These are phyloP conservation scores for Neofusicoccum laricinum DNA, from an alignment of 2,329 filamentous ascomycete species.

Conservation along the genomic window DNA sequence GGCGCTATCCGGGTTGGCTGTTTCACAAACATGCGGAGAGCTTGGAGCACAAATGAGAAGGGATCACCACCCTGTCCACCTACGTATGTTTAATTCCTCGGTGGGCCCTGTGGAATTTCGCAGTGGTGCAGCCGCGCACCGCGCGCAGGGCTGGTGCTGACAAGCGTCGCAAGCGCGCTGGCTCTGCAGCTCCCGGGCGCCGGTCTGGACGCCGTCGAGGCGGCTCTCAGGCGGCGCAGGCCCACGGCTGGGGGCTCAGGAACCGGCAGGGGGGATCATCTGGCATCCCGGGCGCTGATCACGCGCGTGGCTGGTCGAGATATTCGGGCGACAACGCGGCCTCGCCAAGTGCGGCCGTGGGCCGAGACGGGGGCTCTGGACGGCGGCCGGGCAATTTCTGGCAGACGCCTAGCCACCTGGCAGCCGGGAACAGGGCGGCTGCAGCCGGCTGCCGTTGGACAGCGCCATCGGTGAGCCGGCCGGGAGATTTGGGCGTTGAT, in stretches of 20 bases:
- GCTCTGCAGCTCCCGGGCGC: neutral
- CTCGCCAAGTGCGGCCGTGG: neutral
- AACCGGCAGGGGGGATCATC: constrained; percentile 3
- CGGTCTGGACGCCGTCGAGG: neutral
- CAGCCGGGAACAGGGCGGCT: neutral
- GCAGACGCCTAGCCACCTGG: neutral
- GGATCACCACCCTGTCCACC: constrained; percentile 1
- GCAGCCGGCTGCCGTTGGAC: constrained; percentile 3
- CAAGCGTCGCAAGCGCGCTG: neutral
- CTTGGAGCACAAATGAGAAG: constrained; percentile 16
- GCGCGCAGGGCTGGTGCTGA: neutral
- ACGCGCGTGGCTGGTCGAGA: constrained; percentile 12
- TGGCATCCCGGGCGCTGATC: constrained; percentile 9
- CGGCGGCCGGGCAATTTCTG: neutral
- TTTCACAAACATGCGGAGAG: constrained; percentile 18
- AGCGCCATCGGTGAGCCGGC: neutral
- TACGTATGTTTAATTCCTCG: constrained; percentile 14
- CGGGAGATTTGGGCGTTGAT: constrained; percentile 5
- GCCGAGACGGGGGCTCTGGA: neutral
- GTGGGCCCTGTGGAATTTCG: constrained; percentile 2
- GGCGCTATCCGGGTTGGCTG: constrained; percentile 8
- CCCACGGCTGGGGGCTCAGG: neutral
- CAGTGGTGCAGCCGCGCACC: constrained; percentile 2
- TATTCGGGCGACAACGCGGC: constrained; percentile 3
- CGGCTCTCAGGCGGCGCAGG: neutral